A percentile compares a stretch with the other conserved stretches of the same genome.
Conservation (phyloP, 2,329 filamentous ascomycete genomes). For the Madurella mycetomatis region DNA sequence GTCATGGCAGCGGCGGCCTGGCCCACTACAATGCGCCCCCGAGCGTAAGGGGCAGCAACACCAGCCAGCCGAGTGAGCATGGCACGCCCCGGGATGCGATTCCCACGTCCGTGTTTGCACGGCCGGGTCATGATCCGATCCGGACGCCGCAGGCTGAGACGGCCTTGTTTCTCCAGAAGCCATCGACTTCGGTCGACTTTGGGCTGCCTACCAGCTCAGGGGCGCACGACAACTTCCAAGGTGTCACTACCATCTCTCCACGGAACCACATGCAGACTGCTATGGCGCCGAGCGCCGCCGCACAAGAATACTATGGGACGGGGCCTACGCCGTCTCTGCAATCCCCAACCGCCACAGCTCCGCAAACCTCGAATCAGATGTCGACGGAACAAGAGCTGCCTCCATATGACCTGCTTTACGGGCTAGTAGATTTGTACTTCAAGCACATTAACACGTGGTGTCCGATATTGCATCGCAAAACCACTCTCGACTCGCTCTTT, state of each 20-base stretch:
- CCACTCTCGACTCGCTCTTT: slow-evolving; percentile 77
- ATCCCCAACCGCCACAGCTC: slow-evolving; percentile 54
- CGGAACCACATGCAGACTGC: slow-evolving; percentile 32
- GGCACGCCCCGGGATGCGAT: slow-evolving; percentile 49
- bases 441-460: slow-evolving; percentile 81
- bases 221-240: slow-evolving; percentile 46
- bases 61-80: slow-evolving; percentile 48
- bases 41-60: slow-evolving; percentile 47
- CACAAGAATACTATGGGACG: slow-evolving; percentile 48
- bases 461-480: slow-evolving; percentile 81
- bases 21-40: slow-evolving; percentile 30
- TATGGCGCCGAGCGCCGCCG: slow-evolving; percentile 38
- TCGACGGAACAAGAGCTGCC: slow-evolving; percentile 63
- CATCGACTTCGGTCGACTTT: slow-evolving; percentile 50
- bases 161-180: slow-evolving; percentile 58
- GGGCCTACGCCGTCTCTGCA: slow-evolving; percentile 40
- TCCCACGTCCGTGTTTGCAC: slow-evolving; percentile 41
- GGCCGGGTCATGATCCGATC: slow-evolving; percentile 41
- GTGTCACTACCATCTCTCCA: slow-evolving; percentile 38
- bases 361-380: slow-evolving; percentile 43
- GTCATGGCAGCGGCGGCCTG: slow-evolving; percentile 13
- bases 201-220: slow-evolving; percentile 42
- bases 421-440: slow-evolving; percentile 71
- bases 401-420: slow-evolving; percentile 69
- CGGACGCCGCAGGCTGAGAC: slow-evolving; percentile 54